Conservation (phyloP, 768 basidiomycete genomes). For the Lactifluus hygrophoroides region DNA sequence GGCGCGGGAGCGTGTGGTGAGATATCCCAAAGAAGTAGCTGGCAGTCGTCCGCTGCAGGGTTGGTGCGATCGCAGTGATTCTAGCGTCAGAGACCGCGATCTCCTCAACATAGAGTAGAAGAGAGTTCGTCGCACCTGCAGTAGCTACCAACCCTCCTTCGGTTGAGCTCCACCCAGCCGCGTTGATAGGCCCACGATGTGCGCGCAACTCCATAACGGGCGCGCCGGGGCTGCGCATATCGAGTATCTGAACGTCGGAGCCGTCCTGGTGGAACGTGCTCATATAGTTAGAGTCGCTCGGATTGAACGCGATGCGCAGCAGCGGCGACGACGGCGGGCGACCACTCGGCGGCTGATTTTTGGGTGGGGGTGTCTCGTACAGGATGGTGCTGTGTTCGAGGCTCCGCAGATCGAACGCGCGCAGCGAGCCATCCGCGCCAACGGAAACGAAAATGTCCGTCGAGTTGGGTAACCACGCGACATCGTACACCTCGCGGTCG, state of each 20-base stretch:
- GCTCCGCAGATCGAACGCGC: conserved; percentile 93
- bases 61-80: not conserved
- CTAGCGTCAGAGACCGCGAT: not conserved
- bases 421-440: conserved; percentile 91
- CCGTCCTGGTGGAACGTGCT: conserved; percentile 96
- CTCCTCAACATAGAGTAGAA: not conserved
- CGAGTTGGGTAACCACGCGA: conserved; percentile 95
- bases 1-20: conserved; percentile 46
- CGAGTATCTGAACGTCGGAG: conserved; percentile 81
- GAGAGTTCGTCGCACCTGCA: conserved; percentile 77
- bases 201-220: conserved; percentile 88
- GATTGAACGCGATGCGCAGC: conserved; percentile 85
- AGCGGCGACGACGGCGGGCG: conserved; percentile 75
- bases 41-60: conserved; percentile 78
- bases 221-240: conserved; percentile 94
- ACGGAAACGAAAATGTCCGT: conserved; percentile 98
- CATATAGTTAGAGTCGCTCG: conserved; percentile 89
- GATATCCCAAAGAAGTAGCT: conserved; percentile 91
- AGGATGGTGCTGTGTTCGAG: conserved; percentile 98
- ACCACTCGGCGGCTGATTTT: conserved; percentile 53
- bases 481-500: conserved; percentile 93
- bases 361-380: conserved; percentile 85
- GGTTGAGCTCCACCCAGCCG: conserved; percentile 82
- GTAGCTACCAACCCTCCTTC: conserved; percentile 81
- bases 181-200: conserved; percentile 76